These are phyloP conservation scores for Phytophthora colocasiae DNA, from an alignment of 352 stramenopile genomes.

Conservation along the genomic window DNA sequence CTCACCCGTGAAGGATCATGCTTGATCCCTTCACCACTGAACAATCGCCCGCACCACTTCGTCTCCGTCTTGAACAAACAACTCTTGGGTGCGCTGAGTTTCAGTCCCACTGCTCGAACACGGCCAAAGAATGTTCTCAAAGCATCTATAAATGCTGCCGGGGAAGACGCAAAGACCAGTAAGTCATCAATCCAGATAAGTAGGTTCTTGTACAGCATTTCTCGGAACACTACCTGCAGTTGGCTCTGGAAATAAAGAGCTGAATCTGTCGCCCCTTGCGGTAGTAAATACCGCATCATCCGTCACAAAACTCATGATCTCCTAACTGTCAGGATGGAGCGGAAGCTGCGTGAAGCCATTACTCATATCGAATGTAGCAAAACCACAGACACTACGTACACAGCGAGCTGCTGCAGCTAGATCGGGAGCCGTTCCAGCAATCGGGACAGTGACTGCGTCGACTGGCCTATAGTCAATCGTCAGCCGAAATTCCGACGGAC, in stretches of 20 bases:
- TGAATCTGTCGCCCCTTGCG: slow-evolving; percentile 7
- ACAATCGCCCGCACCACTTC: slow-evolving; percentile 31
- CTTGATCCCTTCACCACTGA: slow-evolving; percentile 14
- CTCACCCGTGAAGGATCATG: slow-evolving; percentile 1
- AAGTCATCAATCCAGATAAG: slow-evolving; percentile 6
- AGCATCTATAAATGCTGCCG: background rate
- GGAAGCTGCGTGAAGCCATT: slow-evolving; percentile 32
- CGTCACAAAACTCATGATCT: slow-evolving; percentile 34
- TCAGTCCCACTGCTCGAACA: no score
- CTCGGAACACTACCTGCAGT: slow-evolving; percentile 17
- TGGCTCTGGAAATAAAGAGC: slow-evolving; percentile 25
- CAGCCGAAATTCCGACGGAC: slow-evolving; percentile 19
- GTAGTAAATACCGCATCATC: slow-evolving; percentile 30
- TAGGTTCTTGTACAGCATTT: slow-evolving; percentile 1
- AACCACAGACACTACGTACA: slow-evolving; percentile 8
- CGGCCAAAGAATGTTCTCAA: slow-evolving; percentile 20
- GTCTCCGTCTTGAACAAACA: slow-evolving; percentile 12
- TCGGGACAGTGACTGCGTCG: slow-evolving; percentile 5
- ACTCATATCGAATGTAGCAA: slow-evolving; percentile 27
- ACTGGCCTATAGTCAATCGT: slow-evolving; percentile 31
- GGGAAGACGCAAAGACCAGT: slow-evolving; percentile 12
- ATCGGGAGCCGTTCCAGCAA: slow-evolving; percentile 4
- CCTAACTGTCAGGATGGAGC: slow-evolving; percentile 16
- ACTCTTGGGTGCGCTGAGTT: slow-evolving; percentile 28
- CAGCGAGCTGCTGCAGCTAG: slow-evolving; percentile 5